Evolutionary conservation across 495 filamentous ascomycete species (phyloP).

Genomic region (Podospora bellae-mahoneyi): DNA sequence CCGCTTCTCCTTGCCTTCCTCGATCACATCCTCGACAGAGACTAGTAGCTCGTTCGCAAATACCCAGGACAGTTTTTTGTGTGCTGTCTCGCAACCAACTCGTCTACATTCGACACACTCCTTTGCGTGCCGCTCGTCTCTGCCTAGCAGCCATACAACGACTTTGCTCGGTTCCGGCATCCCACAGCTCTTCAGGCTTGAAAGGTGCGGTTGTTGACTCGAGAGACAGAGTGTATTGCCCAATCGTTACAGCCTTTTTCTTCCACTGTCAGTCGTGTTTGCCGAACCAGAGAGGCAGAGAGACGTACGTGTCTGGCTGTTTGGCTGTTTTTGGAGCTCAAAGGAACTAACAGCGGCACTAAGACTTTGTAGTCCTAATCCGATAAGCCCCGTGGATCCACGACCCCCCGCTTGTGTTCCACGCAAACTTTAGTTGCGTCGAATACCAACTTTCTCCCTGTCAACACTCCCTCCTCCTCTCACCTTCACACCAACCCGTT

Average conservation of each 20-base stretch:
- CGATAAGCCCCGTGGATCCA: conserved; percentile 32
- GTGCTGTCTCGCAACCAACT: background rate
- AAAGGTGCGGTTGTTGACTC: conserved; percentile 36
- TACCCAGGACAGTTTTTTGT: conserved; percentile 6
- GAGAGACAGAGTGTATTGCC: conserved; percentile 21
- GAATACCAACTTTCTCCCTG: conserved; percentile 31
- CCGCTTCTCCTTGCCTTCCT: background rate
- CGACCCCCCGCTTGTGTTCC: conserved; percentile 35
- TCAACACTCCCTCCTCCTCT: conserved; percentile 27
- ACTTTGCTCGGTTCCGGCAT: conserved; percentile 9
- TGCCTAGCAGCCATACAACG: conserved; percentile 17
- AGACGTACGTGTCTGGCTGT: background rate
- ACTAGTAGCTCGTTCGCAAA: background rate
- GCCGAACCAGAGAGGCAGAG: background rate
- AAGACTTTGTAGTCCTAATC: conserved; percentile 20
- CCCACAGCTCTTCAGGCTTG: conserved; percentile 21
- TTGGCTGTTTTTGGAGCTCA: conserved; percentile 5
- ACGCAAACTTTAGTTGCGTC: conserved; percentile 38
- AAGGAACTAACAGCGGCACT: background rate
- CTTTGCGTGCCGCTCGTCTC: conserved; percentile 13
- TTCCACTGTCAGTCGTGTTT: conserved; percentile 1
- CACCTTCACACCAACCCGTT: conserved; percentile 29
- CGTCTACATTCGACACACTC: conserved; percentile 25
- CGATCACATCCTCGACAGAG: background rate
- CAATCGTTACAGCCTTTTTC: background rate